These are phyloP conservation scores for Dendrobium catenatum DNA, from an alignment of 106 monocot genomes.

Conservation along the genomic window DNA sequence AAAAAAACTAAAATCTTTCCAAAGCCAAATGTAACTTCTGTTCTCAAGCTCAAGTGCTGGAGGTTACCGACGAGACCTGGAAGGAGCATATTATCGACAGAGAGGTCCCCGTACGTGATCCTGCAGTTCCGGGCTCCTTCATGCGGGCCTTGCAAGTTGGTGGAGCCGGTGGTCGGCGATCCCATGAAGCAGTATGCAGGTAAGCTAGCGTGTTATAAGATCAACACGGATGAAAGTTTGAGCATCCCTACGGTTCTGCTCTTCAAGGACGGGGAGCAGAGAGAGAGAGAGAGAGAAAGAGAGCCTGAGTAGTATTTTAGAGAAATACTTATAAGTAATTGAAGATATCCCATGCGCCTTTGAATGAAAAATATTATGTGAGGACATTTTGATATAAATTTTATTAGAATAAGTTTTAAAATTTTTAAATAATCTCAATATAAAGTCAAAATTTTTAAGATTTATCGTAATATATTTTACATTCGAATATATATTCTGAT, in stretches of 20 bases:
- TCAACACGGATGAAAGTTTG: too few species aligned
- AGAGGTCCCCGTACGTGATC: constrained; percentile 34
- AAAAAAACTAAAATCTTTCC: neutral
- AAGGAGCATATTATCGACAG: constrained; percentile 18
- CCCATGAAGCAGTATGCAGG: constrained; percentile 46
- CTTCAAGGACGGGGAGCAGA: too few species aligned
- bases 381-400: too few species aligned
- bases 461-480: too few species aligned
- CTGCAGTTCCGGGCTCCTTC: constrained; percentile 76
- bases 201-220: constrained; percentile 38
- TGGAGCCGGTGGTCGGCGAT: constrained; percentile 45
- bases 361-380: too few species aligned
- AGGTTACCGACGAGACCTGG: constrained; percentile 39
- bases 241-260: too few species aligned
- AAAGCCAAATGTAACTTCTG: neutral
- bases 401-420: too few species aligned
- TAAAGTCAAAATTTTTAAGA: too few species aligned
- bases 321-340: constrained; percentile 27
- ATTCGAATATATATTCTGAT: too few species aligned
- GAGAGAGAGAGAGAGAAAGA: too few species aligned
- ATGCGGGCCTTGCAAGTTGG: constrained; percentile 68
- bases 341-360: too few species aligned
- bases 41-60: constrained; percentile 23
- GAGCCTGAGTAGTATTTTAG: constrained; percentile 27
- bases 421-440: too few species aligned